phyloP scores from a whole-genome alignment of 108 stramenopile species.

The Conticribra guillardii region DNA sequence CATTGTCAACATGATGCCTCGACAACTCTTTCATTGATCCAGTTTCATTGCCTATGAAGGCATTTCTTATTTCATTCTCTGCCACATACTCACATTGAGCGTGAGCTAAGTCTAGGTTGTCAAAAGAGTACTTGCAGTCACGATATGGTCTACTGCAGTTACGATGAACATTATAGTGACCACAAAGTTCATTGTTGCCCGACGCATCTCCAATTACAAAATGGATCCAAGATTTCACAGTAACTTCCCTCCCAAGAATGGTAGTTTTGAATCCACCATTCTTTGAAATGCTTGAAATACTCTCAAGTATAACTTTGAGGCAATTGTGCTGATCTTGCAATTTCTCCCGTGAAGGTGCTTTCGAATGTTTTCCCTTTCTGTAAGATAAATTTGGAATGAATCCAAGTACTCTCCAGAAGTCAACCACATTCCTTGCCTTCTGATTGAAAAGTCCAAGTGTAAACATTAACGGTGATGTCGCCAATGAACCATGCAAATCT shows the following conservation, averaged over 20 bases:
- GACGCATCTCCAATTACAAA: conserved; percentile 5
- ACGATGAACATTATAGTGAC: not conserved
- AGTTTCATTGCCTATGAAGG: too few relatives aligned
- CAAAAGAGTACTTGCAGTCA: not conserved
- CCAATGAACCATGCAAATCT: not conserved
- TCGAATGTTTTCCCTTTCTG: not conserved
- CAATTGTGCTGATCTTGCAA: conserved; percentile 17
- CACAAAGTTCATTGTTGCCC: conserved; percentile 1
- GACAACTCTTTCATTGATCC: conserved; percentile 1
- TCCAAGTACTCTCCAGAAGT: not conserved
- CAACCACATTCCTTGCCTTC: not conserved
- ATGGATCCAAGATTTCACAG: conserved; percentile 5
- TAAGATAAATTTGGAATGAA: conserved; percentile 5
- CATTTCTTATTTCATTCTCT: not conserved
- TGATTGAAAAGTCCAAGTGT: not conserved
- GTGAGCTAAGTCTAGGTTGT: not conserved
- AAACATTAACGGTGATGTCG: not conserved
- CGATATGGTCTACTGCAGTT: not conserved
- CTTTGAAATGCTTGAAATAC: not conserved
- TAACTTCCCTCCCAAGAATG: not conserved
- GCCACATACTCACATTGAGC: not conserved
- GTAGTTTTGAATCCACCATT: not conserved
- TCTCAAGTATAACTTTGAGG: conserved; percentile 1
- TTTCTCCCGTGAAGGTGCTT: not conserved
- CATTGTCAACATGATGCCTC: conserved; percentile 3